Base-by-base conservation (phyloP, 2,329 filamentous ascomycete genomes). In the Helicocarpus griseus region DNA sequence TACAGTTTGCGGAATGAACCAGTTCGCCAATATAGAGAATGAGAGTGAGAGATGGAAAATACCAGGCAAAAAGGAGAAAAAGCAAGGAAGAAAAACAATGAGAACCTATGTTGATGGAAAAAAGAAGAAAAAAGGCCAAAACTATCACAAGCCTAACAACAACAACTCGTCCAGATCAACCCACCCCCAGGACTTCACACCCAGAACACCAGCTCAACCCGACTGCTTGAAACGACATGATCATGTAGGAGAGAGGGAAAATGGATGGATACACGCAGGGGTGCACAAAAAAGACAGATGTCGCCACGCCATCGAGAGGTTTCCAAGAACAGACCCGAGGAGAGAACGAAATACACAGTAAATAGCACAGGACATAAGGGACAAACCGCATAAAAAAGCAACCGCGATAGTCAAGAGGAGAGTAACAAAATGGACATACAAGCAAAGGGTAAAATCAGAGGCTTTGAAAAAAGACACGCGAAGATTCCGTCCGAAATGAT, bases 401-500 rank as follows among this genome's bases (percentile, higher is more conserved):
- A 40, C 35, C n/a, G 38, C 45, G 38, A 47, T 26, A 50, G 45
- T 41, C 36, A 47, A 35, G 40, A 49, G 39, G 21, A 51, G 31
- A 22, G 31, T 26, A 17, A n/a, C 63, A 67, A 63, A 64, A 66
- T 66, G 65, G 50, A 51, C 35, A 41, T 44, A 40, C 41, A 50
- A 53, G 44, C 43, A 52, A 54, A 33, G 52, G 47, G 50, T 48
- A 53, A 56, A 53, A 51, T 33, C 54, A 50, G 21, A 60, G 45
- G 52, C 47, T 54, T 41, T 51, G 41, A 57, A 58, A 59, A 57
- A 50, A 50, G 57, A 60, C 61, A 61, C 56, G 59, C 60, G 63
- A 65, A 68, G 59, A 67, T 68, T 70, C 66, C 65, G 68, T 70
- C 66, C 64, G 68, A 69, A 63, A 69, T 65, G 63, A 68, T 57